A percentile compares a stretch with the other conserved stretches of the same genome.
Conservation (phyloP, 805 yeast species). For the Clavispora phyllophila region DNA sequence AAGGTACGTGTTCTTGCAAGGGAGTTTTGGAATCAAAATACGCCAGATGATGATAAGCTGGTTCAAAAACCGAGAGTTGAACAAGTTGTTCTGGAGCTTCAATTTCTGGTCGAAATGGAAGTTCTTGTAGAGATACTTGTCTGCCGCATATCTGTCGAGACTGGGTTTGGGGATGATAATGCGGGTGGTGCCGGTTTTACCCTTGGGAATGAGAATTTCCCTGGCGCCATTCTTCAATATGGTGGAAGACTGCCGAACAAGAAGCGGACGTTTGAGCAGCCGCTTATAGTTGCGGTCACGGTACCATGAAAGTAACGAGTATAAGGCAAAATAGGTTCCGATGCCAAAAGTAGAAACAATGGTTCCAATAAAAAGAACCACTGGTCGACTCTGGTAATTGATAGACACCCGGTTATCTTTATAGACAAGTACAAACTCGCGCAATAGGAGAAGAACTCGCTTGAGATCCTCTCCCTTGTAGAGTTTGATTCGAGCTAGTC, state of each 20-base stretch:
- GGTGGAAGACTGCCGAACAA: conserved; percentile 39
- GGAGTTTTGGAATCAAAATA: conserved; percentile 72
- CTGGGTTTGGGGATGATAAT: conserved; percentile 45
- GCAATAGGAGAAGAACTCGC: conserved; percentile 28
- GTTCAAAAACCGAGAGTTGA: conserved; percentile 61
- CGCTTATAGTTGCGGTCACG: conserved; percentile 25
- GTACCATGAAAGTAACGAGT: conserved; percentile 25
- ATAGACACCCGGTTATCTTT: conserved; percentile 32
- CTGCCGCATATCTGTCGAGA: conserved; percentile 50
- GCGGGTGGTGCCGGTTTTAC: conserved; percentile 29
- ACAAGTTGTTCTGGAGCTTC: conserved; percentile 25
- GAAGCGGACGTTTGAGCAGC: conserved; percentile 26
- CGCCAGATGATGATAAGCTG: conserved; percentile 75
- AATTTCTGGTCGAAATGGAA: conserved; percentile 32
- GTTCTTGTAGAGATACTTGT: conserved; percentile 48
- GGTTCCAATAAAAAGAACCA: conserved; percentile 36
- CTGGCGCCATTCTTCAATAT: conserved; percentile 43
- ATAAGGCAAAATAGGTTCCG: conserved; percentile 28
- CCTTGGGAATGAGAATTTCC: conserved; percentile 45
- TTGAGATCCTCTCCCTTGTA: conserved; percentile 30
- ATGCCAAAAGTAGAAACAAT: conserved; percentile 37
- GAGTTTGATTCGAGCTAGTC: conserved; percentile 28
- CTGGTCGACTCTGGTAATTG: conserved; percentile 40
- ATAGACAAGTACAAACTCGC: conserved; percentile 32
- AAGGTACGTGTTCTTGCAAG: conserved; percentile 61